phyloP scores from a whole-genome alignment of 2,329 filamentous ascomycete genomes.

The Nothophaeocryptopus gaeumannii region DNA sequence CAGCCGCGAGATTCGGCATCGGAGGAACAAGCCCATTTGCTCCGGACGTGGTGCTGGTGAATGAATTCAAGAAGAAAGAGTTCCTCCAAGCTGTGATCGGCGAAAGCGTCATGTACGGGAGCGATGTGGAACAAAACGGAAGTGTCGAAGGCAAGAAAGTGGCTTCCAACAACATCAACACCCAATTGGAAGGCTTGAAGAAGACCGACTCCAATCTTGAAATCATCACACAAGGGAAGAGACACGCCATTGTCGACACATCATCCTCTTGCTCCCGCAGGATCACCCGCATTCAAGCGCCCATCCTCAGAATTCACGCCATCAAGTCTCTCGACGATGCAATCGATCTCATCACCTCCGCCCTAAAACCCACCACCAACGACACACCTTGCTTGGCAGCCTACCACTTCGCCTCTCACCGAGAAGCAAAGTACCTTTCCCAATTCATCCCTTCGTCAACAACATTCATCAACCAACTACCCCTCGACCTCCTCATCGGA shows the following conservation, averaged over 20 bases:
- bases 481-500: conserved; percentile 50
- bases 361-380: conserved; percentile 23
- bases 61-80: conserved; percentile 57
- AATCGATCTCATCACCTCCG: conserved; percentile 44
- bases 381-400: conserved; percentile 42
- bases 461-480: conserved; percentile 58
- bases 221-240: conserved; percentile 24
- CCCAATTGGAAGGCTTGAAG: conserved; percentile 8
- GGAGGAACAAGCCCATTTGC: conserved; percentile 59
- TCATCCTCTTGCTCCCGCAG: conserved; percentile 11
- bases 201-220: conserved; percentile 13
- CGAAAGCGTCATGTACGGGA: conserved; percentile 36
- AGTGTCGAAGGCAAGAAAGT: conserved; percentile 8
- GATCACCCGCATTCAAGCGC: conserved; percentile 26
- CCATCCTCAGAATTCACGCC: conserved; percentile 46
- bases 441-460: conserved; percentile 54
- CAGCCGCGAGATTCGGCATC: conserved; percentile 55
- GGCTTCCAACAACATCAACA: not conserved
- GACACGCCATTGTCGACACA: conserved; percentile 27
- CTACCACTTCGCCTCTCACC: conserved; percentile 53
- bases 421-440: conserved; percentile 57
- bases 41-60: conserved; percentile 62
- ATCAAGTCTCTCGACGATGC: conserved; percentile 55
- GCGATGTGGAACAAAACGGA: conserved; percentile 3
- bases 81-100: conserved; percentile 53